A percentile compares a stretch with the other conserved stretches of the same genome.
phyloP scores from a whole-genome alignment of 1,139 yeast species.

The Suhomyces guaymorum region DNA sequence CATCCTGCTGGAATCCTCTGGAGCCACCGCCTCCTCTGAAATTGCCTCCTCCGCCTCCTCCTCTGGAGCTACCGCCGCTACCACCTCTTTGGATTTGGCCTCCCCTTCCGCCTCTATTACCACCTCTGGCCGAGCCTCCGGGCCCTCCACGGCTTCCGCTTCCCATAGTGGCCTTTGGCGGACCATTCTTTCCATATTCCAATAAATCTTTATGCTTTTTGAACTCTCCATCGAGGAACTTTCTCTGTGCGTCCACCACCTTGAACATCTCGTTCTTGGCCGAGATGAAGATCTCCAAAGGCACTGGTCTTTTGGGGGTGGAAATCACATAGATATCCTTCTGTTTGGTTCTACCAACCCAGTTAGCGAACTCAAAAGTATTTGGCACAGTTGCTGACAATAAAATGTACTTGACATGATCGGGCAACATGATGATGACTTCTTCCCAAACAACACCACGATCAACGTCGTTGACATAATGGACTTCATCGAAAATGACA shows the following conservation, averaged over 20 bases:
- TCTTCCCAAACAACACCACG: conserved; percentile 99
- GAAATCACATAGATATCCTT: conserved; percentile 95
- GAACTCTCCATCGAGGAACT: conserved; percentile 65
- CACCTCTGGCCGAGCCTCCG: conserved; percentile 49
- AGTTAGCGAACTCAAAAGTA: conserved; percentile 94
- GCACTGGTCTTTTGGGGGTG: conserved; percentile 94
- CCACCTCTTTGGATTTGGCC: conserved; percentile 29
- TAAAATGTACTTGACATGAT: conserved; percentile 85
- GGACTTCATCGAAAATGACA: conserved; percentile 97
- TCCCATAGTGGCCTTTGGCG: conserved; percentile 40
- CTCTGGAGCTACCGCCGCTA: conserved; percentile 27
- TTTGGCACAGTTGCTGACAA: conserved; percentile 97
- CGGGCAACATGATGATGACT: conserved; percentile 94
- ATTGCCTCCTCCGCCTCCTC: conserved; percentile 22
- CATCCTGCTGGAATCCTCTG: conserved; percentile 50
- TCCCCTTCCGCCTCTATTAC: conserved; percentile 31
- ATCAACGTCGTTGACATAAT: conserved; percentile 93
- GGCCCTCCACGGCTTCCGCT: conserved; percentile 47
- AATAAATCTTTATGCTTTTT: conserved; percentile 58
- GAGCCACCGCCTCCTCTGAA: conserved; percentile 27
- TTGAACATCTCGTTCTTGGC: conserved; percentile 70
- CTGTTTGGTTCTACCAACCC: conserved; percentile 97
- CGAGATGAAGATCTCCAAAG: conserved; percentile 83
- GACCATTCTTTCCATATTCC: conserved; percentile 39
- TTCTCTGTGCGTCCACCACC: conserved; percentile 72